These are phyloP conservation scores for Polyrhizophydium stewartii DNA, from an alignment of 371 early-diverging fungal genomes.

Conservation along the genomic window DNA sequence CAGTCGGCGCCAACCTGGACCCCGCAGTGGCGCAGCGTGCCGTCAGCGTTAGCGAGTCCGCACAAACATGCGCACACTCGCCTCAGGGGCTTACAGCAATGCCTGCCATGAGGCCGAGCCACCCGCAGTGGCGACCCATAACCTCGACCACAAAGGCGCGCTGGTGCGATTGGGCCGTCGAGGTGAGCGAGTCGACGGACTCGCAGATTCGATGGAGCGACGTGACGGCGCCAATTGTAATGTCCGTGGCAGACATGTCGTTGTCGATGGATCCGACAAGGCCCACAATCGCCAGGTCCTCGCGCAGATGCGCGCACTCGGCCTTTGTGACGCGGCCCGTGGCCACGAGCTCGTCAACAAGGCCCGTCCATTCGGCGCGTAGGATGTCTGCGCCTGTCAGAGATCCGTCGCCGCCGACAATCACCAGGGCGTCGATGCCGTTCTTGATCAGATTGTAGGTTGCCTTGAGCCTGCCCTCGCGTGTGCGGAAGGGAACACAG, in stretches of 20 bases:
- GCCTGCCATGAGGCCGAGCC: conserved; percentile 97
- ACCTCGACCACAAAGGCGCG: conserved; percentile 99
- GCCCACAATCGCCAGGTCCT: conserved; percentile 87
- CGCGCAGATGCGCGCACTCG: conserved; percentile 50
- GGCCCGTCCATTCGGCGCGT: conserved; percentile 87
- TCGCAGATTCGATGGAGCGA: conserved; percentile 98
- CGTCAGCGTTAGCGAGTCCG: background rate
- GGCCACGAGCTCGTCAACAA: conserved; percentile 69
- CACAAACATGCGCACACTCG: background rate
- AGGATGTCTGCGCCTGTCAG: conserved; percentile 95
- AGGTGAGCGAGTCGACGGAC: conserved; percentile 87
- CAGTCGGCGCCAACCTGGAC: conserved; percentile 81
- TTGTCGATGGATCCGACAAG: conserved; percentile 96
- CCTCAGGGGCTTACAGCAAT: conserved; percentile 59
- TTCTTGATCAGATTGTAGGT: conserved; percentile 82
- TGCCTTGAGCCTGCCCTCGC: conserved; percentile 85
- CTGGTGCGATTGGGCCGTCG: conserved; percentile 95
- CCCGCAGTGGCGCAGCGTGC: background rate
- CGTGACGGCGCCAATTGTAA: conserved; percentile 96
- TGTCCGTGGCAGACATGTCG: conserved; percentile 94
- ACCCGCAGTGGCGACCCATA: conserved; percentile 99
- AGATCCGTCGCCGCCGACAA: conserved; percentile 99
- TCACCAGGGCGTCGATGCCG: conserved; percentile 93
- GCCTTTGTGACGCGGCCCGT: conserved; percentile 51
- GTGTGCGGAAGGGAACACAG: conserved; percentile 79